Base-by-base conservation (phyloP, 164 flowering plant species). In the Liquidambar formosana region DNA sequence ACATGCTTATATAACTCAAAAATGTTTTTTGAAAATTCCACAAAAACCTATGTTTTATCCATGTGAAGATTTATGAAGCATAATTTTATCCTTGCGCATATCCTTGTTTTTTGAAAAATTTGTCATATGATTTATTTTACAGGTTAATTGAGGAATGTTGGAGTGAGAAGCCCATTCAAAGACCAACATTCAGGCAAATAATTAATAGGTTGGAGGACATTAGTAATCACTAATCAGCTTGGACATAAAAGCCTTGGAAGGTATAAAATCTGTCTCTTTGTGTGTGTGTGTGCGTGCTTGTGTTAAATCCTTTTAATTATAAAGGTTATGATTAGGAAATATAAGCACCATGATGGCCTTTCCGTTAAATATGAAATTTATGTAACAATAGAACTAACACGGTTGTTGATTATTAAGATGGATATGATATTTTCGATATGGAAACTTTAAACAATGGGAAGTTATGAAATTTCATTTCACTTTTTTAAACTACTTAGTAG, bases 61-160 rank as follows among this genome's bases (percentile, higher is more conserved):
- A 12, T 18, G n/a, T 23, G 12, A n/a, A n/a, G n/a, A n/a, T n/a
- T 44, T 58, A 15, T 1, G 8, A 9, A n/a, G 18, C 10, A 2
- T 33, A 2, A 6, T 33, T 33, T 2, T 6, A 33, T 6, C 2
- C 41, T 33, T 33, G 41, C 41, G 6, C 41, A 19, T 9, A 22
- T 56, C 43, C 18, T 22, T 22, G 10, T n/a, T 19, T 23, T 27
- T 45, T 14, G 38, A 58, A 58, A 2, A 27, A 27, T 18, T 27
- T 47, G 18, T 28, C n/a, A n/a, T n/a, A n/a, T 58, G 64, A 14
- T 57, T 52, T 27, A n/a, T n/a, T n/a, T n/a, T n/a, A n/a, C 85
- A 96, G 99, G 83, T 81, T 96, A 78, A 93, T 96, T 44, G 92
- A 89, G 73, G 91, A 86, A 48, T 96, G 98, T 75, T 96, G 99